Evolutionary conservation across 306 rosid species (phyloP).

Genomic region (Inga leiocalycina): DNA sequence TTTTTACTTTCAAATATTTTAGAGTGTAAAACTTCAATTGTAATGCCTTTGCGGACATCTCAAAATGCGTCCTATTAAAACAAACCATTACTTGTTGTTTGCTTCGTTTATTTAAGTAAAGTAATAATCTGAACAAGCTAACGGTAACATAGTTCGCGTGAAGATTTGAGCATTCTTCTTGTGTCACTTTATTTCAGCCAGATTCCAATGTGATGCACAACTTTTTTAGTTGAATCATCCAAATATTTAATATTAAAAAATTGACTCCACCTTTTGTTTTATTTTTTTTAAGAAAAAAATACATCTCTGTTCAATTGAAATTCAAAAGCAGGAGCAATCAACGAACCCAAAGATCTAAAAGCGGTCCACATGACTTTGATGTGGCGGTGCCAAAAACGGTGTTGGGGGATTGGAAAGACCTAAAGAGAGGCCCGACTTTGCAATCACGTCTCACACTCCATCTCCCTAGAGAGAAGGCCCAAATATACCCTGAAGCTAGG

Average conservation of each 20-base stretch:
- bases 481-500: background rate
- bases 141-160: background rate
- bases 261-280: background rate
- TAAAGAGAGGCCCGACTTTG: background rate
- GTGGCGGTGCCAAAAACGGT: too few species aligned
- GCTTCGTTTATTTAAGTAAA: background rate
- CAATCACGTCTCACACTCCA: background rate
- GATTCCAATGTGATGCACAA: background rate
- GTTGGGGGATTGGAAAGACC: background rate
- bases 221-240: background rate
- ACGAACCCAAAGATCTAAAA: too few species aligned
- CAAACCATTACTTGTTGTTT: background rate
- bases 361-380: too few species aligned
- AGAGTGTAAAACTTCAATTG: background rate
- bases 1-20: background rate
- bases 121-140: background rate
- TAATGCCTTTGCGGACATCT: background rate
- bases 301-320: background rate
- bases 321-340: too few species aligned
- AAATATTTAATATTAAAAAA: background rate
- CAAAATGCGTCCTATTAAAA: background rate
- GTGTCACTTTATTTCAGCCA: background rate
- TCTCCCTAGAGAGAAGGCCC: background rate
- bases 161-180: background rate
- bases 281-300: background rate